Evolutionary conservation across 495 filamentous ascomycete genomes (phyloP).

Genomic region (Sabuloglossum arenarium): DNA sequence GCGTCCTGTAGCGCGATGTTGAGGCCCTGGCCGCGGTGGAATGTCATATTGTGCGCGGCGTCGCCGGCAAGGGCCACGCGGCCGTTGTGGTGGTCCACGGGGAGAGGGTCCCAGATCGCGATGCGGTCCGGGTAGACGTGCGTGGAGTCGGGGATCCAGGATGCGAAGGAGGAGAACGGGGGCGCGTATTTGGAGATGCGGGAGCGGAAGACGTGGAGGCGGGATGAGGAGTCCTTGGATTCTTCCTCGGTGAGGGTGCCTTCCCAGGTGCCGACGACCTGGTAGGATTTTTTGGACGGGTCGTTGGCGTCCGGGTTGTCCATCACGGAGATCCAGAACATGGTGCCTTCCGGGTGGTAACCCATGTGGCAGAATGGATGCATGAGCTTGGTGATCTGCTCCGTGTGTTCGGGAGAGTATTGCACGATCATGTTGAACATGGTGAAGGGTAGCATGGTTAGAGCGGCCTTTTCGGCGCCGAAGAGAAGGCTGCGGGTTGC

Average conservation of each 20-base stretch:
- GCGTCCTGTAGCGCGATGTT: conserved; percentile 36
- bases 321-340: conserved; percentile 25
- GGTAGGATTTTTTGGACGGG: background rate
- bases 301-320: background rate
- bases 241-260: background rate
- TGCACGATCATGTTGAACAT: conserved; percentile 25
- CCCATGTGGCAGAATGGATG: conserved; percentile 40
- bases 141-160: background rate
- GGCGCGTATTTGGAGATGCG: background rate
- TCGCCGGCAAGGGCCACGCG: conserved; percentile 33
- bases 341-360: conserved; percentile 32
- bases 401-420: conserved; percentile 21
- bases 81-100: background rate
- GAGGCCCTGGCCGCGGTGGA: conserved; percentile 37
- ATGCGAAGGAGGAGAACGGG: background rate
- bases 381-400: conserved; percentile 27
- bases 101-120: background rate
- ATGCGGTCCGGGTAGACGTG: background rate
- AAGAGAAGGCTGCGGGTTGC: conserved; percentile 16
- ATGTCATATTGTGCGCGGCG: conserved; percentile 41
- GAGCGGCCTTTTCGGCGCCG: conserved; percentile 11
- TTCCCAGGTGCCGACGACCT: background rate
- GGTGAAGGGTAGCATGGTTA: conserved; percentile 23
- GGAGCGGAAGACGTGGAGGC: background rate
- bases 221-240: background rate